Conservation (phyloP, 192 early-diverging fungal species). For the Obelidium mucronatum region DNA sequence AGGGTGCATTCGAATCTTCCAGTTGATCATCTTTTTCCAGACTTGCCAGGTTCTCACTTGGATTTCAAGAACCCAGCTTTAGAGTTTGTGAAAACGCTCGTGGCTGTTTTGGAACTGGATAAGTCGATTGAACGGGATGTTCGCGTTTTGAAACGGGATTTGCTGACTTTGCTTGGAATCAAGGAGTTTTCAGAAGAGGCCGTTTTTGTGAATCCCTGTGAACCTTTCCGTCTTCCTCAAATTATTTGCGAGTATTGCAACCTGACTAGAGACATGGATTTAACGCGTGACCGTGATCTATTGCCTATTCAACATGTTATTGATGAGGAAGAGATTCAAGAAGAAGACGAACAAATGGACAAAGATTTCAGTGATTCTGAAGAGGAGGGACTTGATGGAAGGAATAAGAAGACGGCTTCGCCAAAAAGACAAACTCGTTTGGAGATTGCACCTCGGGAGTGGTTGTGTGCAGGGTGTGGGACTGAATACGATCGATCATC, state of each 20-base stretch:
- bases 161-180: constrained; percentile 72
- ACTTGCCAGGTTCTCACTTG: constrained; percentile 77
- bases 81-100: constrained; percentile 83
- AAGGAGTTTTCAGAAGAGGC: constrained; percentile 86
- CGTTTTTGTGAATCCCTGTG: constrained; percentile 84
- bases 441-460: constrained; percentile 38
- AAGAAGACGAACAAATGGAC: constrained; percentile 25
- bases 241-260: constrained; percentile 92
- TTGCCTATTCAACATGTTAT: constrained; percentile 48
- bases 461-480: constrained; percentile 81
- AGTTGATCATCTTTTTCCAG: constrained; percentile 65
- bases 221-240: constrained; percentile 75
- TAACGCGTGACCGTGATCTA: constrained; percentile 82
- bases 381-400: not conserved
- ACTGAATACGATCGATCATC: constrained; percentile 77
- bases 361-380: constrained; percentile 27
- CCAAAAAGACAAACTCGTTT: not conserved
- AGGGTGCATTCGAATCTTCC: constrained; percentile 19
- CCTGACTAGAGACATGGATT: constrained; percentile 85
- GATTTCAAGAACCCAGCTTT: constrained; percentile 73
- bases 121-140: constrained; percentile 74
- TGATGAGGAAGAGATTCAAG: constrained; percentile 8
- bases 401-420: constrained; percentile 26
- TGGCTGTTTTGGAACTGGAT: constrained; percentile 83
- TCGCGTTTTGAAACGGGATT: constrained; percentile 80